Base-by-base conservation (phyloP, 148 eudicot species). In the Rhododendron simsii region DNA sequence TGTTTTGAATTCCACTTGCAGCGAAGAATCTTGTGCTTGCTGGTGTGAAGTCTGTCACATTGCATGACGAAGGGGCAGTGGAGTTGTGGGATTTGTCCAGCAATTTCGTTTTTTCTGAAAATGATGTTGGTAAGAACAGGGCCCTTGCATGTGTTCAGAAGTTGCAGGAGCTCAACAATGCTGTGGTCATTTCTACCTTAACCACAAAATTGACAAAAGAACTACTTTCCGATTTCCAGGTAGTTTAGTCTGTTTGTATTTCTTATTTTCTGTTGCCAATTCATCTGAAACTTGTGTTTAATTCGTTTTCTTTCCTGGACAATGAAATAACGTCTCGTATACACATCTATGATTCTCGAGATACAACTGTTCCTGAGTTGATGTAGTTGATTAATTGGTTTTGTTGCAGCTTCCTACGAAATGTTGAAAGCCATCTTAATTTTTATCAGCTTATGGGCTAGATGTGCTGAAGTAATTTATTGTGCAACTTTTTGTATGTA, bases 1-100 rank as follows among this genome's bases (percentile, higher is more conserved):
- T 65, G 76, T 57, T 41, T 48, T 81, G 65, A 69, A 14, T 44
- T 78, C 14, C 33, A 59, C 59, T 83, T 86, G 86, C 93, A 94
- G 94, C 94, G 47, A 93, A 94, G 90, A 94, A 92, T 84, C 94
- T 94, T 67, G 86, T 93, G 80, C 94, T 93, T 55, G 94, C 96
- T 88, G 96, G 96, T 28, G 96, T 94, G 82, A 92, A 94, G 87
- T 92, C 96, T 26, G 95, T 94, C 82, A 91, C 93, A 26, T 81
- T 94, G 91, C 94, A 94, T 83, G 96, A 94, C 83, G 95, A 92
- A 88, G 93, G 93, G 67, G 41, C 18, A 13, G 96, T 94, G 33
- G 94, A 94, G 87, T 81, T 91, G 78, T 92, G 94, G 96, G 96
- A 94, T 87, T 83, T 92, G 86, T 94, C 96, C 39, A 89, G 95